Evolutionary conservation across 129 eudicot genomes (phyloP).

Genomic region (Ambrosia trifida): DNA sequence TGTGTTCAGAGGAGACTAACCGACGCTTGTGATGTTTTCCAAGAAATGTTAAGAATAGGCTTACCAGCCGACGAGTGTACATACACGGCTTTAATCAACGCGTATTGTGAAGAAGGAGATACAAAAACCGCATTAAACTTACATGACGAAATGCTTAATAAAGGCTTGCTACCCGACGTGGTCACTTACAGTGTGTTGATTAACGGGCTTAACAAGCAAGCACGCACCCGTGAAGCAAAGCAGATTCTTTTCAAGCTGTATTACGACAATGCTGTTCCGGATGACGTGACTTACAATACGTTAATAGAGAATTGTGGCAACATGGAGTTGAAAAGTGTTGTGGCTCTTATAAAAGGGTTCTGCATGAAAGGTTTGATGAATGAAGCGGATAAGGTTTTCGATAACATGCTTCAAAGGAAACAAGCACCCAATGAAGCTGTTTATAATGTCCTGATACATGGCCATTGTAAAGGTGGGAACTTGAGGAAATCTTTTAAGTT

Average conservation of each 20-base stretch:
- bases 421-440: constrained; percentile 56
- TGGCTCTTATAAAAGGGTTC: constrained; percentile 84
- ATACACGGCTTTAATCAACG: constrained; percentile 86
- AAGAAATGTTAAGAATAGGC: constrained; percentile 67
- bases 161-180: constrained; percentile 85
- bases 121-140: constrained; percentile 53
- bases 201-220: constrained; percentile 88
- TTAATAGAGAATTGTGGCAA: constrained; percentile 67
- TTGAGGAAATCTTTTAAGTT: constrained; percentile 63
- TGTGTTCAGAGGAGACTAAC: constrained; percentile 58
- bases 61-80: constrained; percentile 80
- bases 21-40: constrained; percentile 75
- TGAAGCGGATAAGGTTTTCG: constrained; percentile 86
- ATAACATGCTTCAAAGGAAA: constrained; percentile 51
- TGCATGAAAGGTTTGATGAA: constrained; percentile 94
- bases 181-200: constrained; percentile 88
- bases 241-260: constrained; percentile 72
- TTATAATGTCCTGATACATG: constrained; percentile 77
- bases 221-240: constrained; percentile 87
- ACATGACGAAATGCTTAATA: constrained; percentile 79
- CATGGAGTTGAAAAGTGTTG: constrained; percentile 52
- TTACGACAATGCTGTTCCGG: constrained; percentile 69
- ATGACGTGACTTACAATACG: constrained; percentile 68
- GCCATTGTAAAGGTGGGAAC: constrained; percentile 83
- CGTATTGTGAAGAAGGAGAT: constrained; percentile 77